These are phyloP conservation scores for Nigrograna mackinnonii DNA, from an alignment of 2,329 filamentous ascomycete genomes.

Conservation along the genomic window DNA sequence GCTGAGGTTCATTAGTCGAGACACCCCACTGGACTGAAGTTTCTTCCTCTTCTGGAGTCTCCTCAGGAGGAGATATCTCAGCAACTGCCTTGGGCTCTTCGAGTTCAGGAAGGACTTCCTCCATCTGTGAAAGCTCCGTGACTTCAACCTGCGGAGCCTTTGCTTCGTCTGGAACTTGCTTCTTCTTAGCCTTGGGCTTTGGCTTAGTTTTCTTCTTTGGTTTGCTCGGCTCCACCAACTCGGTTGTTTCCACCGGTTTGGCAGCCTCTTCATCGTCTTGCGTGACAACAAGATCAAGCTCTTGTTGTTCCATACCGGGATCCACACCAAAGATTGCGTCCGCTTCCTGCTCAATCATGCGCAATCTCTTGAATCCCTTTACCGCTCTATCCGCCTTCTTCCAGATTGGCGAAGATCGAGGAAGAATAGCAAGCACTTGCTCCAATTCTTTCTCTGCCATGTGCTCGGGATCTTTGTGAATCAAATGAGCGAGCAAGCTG, in stretches of 20 bases:
- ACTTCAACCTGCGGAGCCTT: constrained; percentile 36
- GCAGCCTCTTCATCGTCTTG: constrained; percentile 51
- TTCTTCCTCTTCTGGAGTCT: constrained; percentile 41
- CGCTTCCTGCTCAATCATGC: constrained; percentile 83
- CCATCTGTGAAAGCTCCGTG: constrained; percentile 56
- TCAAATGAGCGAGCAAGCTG: constrained; percentile 51
- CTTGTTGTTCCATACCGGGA: constrained; percentile 47
- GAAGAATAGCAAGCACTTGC: constrained; percentile 55
- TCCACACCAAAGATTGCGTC: constrained; percentile 65
- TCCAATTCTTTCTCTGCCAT: constrained; percentile 69
- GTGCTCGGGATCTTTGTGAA: constrained; percentile 67
- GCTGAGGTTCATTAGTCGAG: constrained; percentile 61
- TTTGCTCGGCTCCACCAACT: constrained; percentile 26
- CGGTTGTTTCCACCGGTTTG: constrained; percentile 41
- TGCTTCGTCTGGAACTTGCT: constrained; percentile 66
- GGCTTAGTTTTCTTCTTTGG: constrained; percentile 51
- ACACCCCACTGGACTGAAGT: constrained; percentile 63
- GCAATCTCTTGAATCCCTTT: constrained; percentile 59
- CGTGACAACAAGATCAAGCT: constrained; percentile 35
- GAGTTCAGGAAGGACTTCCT: constrained; percentile 32
- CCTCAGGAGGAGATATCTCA: constrained; percentile 31
- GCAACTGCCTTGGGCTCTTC: constrained; percentile 24
- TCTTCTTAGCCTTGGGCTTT: constrained; percentile 81
- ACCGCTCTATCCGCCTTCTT: constrained; percentile 71
- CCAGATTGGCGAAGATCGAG: constrained; percentile 66